A percentile compares a stretch with the other conserved stretches of the same genome.
These are phyloP conservation scores for Saccharomycopsis babjevae DNA, from an alignment of 805 yeast species.

Conservation along the genomic window DNA sequence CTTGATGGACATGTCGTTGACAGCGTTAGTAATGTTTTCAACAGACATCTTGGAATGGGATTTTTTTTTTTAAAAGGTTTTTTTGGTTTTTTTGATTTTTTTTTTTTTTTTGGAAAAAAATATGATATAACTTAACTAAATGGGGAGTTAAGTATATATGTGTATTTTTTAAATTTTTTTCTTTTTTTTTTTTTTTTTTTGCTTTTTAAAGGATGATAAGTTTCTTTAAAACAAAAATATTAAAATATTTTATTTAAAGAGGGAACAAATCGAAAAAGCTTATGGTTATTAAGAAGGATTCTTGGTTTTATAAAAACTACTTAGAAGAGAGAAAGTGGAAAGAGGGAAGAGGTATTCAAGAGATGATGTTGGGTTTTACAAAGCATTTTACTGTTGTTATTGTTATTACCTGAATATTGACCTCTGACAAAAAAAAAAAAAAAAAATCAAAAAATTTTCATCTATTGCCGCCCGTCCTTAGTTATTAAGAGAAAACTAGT, in stretches of 20 bases:
- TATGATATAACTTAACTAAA: not conserved
- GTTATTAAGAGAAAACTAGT: not conserved
- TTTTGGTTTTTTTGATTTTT: not conserved
- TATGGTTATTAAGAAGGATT: not conserved
- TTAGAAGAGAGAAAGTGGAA: not conserved
- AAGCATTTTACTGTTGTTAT: not conserved
- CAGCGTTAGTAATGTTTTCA: constrained; percentile 7
- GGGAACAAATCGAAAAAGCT: not conserved
- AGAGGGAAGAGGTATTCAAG: not conserved
- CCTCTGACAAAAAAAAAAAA: not conserved
- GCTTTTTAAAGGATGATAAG: not conserved
- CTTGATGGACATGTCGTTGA: constrained; percentile 11
- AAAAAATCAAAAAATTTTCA: not conserved
- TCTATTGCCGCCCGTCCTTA: not conserved
- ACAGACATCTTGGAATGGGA: constrained; percentile 5
- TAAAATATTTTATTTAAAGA: not conserved
- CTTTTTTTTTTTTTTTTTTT: not conserved
- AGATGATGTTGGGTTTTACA: not conserved
- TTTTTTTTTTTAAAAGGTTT: not conserved
- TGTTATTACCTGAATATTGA: not conserved
- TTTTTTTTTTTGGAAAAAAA: not conserved
- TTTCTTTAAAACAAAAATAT: not conserved
- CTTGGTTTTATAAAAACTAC: not conserved
- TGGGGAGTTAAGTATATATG: not conserved
- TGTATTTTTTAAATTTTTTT: not conserved